Base-by-base conservation (phyloP, 306 rosid species). In the Trifolium subterraneum region DNA sequence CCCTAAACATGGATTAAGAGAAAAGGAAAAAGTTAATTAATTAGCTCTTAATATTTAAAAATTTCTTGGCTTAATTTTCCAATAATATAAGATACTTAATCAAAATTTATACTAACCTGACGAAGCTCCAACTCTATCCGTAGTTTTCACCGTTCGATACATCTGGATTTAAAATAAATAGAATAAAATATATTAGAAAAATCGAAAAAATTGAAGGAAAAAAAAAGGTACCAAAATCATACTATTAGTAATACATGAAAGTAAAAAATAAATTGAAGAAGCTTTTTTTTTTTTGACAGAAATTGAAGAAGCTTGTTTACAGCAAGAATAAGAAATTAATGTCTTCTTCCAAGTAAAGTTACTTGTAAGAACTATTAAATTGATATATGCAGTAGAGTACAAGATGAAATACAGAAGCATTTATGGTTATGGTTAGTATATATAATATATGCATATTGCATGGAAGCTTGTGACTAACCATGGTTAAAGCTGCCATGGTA, bases 141-240 rank as follows among this genome's bases (percentile, higher is more conserved):
- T 94, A 31, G 96, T 94, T 74, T 94, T 94, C 68, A 94, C 99
- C 79, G 99, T 94, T 79, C 99, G 86, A 80, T 92, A 94, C 99
- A 94, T 94, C 99, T 94, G 84, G 41, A 83, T 75, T 69, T 5
- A 72, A 71, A 77, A 29, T 33, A 14, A 16, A 64, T 8, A 19
- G 6, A 20, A 50, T 67, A 45, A n/a, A 47, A 6, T 12, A 11
- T 35, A 22, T 38, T 16, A 11, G 20, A 44, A 18, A 60, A 60
- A 0, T 6, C 6, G 6, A 48, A 36, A 62, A 31, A 2, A 13
- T 19, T n/a, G n/a, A n/a, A n/a, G n/a, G n/a, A n/a, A n/a, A n/a
- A 16, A n/a, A 3, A 4, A 9, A 29, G 19, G 5, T 51, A 7
- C 16, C 23, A 55, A 31, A 39, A 66, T 10, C 10, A 61, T 35